Evolutionary conservation across 2,329 filamentous ascomycete genomes (phyloP), one percentile per base, ranked within the genome.

Genomic region (Fusarium temperatum): DNA sequence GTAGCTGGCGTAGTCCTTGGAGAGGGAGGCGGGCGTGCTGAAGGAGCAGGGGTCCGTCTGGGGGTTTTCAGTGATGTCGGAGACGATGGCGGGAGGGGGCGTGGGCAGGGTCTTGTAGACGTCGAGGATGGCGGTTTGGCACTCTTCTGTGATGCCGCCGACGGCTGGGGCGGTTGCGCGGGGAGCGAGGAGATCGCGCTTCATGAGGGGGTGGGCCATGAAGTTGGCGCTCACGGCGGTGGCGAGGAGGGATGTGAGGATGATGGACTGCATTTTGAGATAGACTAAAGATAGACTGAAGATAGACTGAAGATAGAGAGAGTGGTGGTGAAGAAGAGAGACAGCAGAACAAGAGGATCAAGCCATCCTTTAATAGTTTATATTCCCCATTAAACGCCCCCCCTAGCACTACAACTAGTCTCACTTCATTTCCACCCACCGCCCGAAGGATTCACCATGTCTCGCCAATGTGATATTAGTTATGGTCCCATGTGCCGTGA

Each of bases 21-120:
- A 78, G 41, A 84, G 78, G 74, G 75, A 78, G 28, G 69, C 44
- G n/a, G 83, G 80, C 12, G 77, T 63, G 62, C 64, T 78, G 77
- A 80, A 78, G 70, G 64, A 26, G 81, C 82, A 84, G 8, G 77
- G 72, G 78, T 83, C 77, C 58, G 79, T 78, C 59, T 75, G 73
- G 11, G 77, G 72, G 72, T 80, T 59, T 14, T 69, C 63, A 15
- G 53, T 51, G 35, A 75, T 39, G 71, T 79, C 79, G 41, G 75
- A 70, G 63, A 76, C 38, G 73, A 84, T 74, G 38, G 68, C 68
- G 5, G 81, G 72, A 10, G 80, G 74, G 24, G 81, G 81, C 8
- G 81, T 81, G 18, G 82, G 82, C 20, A 82, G 39, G 14, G 72
- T 63, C 47, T 62, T 47, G 73, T 77, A 70, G 72, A 80, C 50